phyloP scores from a whole-genome alignment of 768 basidiomycete species.

The Leccinum boreale region DNA sequence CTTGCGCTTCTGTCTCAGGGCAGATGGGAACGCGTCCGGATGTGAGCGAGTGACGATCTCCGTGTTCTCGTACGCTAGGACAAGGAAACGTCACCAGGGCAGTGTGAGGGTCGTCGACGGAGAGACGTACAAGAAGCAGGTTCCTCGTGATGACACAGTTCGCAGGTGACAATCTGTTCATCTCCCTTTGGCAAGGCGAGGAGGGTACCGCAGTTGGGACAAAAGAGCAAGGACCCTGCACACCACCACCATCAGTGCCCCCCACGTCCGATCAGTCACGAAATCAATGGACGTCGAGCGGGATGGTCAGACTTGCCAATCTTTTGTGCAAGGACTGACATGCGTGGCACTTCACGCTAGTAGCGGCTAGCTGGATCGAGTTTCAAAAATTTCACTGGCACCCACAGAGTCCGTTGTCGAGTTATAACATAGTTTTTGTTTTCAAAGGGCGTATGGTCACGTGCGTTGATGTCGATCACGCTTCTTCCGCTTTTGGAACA shows the following conservation, averaged over 20 bases:
- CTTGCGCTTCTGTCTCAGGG: constrained; percentile 81
- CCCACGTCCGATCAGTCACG: background rate
- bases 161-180: constrained; percentile 74
- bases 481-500: constrained; percentile 18
- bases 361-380: background rate
- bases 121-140: constrained; percentile 77
- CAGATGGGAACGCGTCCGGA: constrained; percentile 92
- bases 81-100: background rate
- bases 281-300: background rate
- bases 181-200: constrained; percentile 77
- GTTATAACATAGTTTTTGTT: constrained; percentile 8
- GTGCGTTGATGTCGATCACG: constrained; percentile 20
- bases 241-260: background rate
- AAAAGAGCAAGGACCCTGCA: constrained; percentile 89
- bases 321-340: constrained; percentile 41
- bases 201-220: constrained; percentile 88
- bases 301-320: constrained; percentile 36
- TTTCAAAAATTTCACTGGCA: background rate
- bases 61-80: constrained; percentile 84
- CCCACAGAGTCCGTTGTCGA: constrained; percentile 12
- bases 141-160: constrained; percentile 85
- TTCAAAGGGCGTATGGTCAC: constrained; percentile 9
- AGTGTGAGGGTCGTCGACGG: background rate
- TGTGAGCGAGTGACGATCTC: constrained; percentile 88
- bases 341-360: constrained; percentile 3